phyloP scores from a whole-genome alignment of 768 basidiomycete genomes.

The Tubosaeta brunneosetosa region DNA sequence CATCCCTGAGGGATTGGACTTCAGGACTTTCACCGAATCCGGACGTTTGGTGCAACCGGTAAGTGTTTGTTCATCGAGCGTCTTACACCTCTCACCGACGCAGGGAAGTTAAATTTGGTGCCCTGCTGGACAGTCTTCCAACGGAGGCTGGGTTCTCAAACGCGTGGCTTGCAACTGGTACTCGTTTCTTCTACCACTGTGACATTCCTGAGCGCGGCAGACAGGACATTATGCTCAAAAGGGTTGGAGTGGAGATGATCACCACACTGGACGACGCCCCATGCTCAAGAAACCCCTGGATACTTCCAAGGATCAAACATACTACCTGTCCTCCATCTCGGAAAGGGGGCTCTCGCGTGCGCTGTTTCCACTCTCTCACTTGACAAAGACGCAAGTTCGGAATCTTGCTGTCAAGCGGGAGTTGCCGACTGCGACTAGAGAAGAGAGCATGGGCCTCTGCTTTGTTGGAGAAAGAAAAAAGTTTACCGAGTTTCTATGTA shows the following conservation, averaged over 20 bases:
- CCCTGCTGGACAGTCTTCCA: slow-evolving; percentile 63
- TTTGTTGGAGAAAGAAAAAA: slow-evolving; percentile 80
- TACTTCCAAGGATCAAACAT: slow-evolving; percentile 81
- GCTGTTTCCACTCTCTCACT: slow-evolving; percentile 69
- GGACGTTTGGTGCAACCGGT: slow-evolving; percentile 91
- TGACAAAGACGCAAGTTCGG: slow-evolving; percentile 70
- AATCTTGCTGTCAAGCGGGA: slow-evolving; percentile 57
- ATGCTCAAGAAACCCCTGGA: slow-evolving; percentile 55
- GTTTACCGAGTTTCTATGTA: slow-evolving; percentile 73
- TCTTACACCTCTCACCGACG: background rate
- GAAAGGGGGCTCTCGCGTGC: slow-evolving; percentile 62
- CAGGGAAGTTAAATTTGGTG: slow-evolving; percentile 91
- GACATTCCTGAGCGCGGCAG: background rate
- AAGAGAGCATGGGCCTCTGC: slow-evolving; percentile 92
- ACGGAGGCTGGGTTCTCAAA: slow-evolving; percentile 27
- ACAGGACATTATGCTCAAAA: slow-evolving; percentile 86
- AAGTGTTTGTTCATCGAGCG: background rate
- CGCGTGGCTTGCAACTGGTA: slow-evolving; percentile 82
- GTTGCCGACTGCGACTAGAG: slow-evolving; percentile 68
- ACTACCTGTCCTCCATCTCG: slow-evolving; percentile 78
- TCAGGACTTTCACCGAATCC: slow-evolving; percentile 84
- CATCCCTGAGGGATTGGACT: slow-evolving; percentile 74
- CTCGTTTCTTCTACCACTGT: background rate
- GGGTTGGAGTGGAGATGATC: slow-evolving; percentile 36
- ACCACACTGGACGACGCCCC: slow-evolving; percentile 33